These are phyloP conservation scores for Orbilia quercus DNA, from an alignment of 2,329 filamentous ascomycete genomes.

Conservation along the genomic window DNA sequence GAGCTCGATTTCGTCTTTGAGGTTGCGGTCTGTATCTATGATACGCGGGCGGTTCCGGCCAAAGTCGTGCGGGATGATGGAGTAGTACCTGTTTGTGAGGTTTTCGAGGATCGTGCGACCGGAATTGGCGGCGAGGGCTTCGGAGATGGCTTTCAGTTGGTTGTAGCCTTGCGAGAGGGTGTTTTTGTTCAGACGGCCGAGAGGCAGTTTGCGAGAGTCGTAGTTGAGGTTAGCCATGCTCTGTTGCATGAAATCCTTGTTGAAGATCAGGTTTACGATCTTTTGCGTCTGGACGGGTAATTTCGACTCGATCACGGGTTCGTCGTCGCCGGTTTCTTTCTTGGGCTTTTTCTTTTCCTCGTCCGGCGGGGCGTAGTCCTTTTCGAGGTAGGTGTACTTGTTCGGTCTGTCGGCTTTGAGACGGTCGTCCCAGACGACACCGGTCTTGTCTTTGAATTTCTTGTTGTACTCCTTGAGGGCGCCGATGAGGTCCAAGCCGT, in stretches of 20 bases:
- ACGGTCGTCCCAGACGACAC: slow-evolving; percentile 69
- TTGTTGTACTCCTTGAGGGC: slow-evolving; percentile 69
- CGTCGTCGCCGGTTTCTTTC: slow-evolving; percentile 61
- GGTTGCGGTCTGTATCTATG: slow-evolving; percentile 68
- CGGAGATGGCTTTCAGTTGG: slow-evolving; percentile 78
- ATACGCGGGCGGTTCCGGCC: slow-evolving; percentile 78
- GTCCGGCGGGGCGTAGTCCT: slow-evolving; percentile 76
- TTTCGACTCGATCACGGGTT: slow-evolving; percentile 69
- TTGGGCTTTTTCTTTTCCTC: slow-evolving; percentile 66
- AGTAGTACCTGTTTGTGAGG: slow-evolving; percentile 82
- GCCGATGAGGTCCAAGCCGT: slow-evolving; percentile 62
- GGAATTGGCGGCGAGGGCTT: slow-evolving; percentile 69
- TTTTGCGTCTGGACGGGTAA: slow-evolving; percentile 72
- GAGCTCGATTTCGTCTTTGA: slow-evolving; percentile 82
- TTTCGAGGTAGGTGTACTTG: slow-evolving; percentile 84
- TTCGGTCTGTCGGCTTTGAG: slow-evolving; percentile 69
- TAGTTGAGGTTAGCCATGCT: slow-evolving; percentile 76
- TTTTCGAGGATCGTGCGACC: slow-evolving; percentile 68
- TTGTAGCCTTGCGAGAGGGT: slow-evolving; percentile 81
- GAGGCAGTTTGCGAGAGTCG: slow-evolving; percentile 78
- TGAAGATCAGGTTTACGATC: slow-evolving; percentile 82
- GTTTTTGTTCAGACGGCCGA: slow-evolving; percentile 83
- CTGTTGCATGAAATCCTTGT: slow-evolving; percentile 73
- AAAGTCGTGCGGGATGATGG: slow-evolving; percentile 82
- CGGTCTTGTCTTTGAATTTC: slow-evolving; percentile 74